Percentiles rank a stretch among this genome's conserved stretches.
Conservation (phyloP, 2,329 filamentous ascomycete genomes). For the Grosmannia clavigera region DNA sequence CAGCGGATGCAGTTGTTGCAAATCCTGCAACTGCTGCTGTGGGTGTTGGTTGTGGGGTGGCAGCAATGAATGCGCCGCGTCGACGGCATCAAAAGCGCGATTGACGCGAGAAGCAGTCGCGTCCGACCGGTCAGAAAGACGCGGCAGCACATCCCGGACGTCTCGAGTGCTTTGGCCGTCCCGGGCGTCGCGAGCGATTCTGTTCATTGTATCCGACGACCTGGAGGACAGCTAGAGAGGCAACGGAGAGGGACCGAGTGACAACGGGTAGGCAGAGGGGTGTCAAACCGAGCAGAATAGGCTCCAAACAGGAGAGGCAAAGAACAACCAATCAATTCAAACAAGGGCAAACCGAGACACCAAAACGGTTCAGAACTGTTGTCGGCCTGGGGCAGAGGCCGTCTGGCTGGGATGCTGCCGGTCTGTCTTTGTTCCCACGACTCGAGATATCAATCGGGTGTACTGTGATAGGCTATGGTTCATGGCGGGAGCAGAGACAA, state of each 20-base stretch:
- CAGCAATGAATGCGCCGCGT: conserved; percentile 6
- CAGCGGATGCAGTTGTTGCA: conserved; percentile 2
- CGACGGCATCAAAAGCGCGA: conserved; percentile 6
- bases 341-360: not conserved
- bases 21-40: not conserved
- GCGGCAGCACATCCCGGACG: conserved; percentile 11
- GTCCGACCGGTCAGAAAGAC: conserved; percentile 11
- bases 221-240: not conserved
- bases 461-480: not conserved
- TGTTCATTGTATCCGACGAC: conserved; percentile 13
- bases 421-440: not conserved
- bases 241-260: not conserved
- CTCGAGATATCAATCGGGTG: not conserved
- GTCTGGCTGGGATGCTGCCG: not conserved
- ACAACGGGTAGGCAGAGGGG: not conserved
- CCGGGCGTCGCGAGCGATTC: conserved; percentile 4
- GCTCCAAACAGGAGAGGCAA: not conserved
- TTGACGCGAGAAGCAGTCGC: conserved; percentile 11
- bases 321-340: not conserved
- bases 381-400: not conserved
- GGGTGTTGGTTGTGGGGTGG: conserved; percentile 2
- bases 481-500: not conserved
- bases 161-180: conserved; percentile 4
- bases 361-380: not conserved
- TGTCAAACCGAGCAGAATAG: not conserved